These are phyloP conservation scores for Epichloe aotearoae DNA, from an alignment of 2,329 filamentous ascomycete genomes.

Conservation along the genomic window DNA sequence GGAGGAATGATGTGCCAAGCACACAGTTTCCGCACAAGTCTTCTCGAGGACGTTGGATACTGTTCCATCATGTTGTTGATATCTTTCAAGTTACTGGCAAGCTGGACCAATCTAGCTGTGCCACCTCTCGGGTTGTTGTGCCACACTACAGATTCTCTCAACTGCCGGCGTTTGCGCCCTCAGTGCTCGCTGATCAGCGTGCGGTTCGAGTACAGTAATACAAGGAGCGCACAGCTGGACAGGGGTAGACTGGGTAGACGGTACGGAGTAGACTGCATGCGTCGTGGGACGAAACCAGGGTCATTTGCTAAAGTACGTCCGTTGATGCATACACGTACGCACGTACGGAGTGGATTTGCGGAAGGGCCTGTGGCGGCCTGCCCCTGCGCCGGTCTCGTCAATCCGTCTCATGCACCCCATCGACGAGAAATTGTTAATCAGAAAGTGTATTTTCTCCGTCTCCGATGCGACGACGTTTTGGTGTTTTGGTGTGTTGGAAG, in stretches of 20 bases:
- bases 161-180: background rate
- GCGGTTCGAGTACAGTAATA: background rate
- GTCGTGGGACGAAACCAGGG: background rate
- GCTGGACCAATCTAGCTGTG: too few species aligned
- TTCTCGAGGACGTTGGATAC: too few species aligned
- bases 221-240: conserved; percentile 4
- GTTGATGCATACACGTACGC: too few species aligned
- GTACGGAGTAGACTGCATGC: background rate
- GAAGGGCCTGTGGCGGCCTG: background rate
- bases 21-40: too few species aligned
- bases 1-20: too few species aligned
- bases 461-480: too few species aligned
- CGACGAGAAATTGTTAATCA: background rate
- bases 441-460: background rate
- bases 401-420: background rate
- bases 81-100: too few species aligned
- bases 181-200: background rate
- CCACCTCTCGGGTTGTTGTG: background rate
- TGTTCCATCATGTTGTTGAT: too few species aligned
- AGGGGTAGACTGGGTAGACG: background rate
- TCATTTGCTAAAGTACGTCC: background rate
- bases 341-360: background rate
- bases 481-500: background rate
- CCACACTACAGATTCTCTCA: background rate
- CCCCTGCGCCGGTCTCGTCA: background rate